Percentiles rank a stretch among this genome's conserved stretches.
Evolutionary conservation across 345 rosid species (phyloP).

Genomic region (rapeseed (Brassica napus)): Da-Ae NC_063448.1:55100001-55100500

Average conservation of each 20-base stretch:
- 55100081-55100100: slow-evolving; percentile 19
- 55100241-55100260: slow-evolving; percentile 5
- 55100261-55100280: slow-evolving; percentile 23
- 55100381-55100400: slow-evolving; percentile 2
- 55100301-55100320: slow-evolving; percentile 22
- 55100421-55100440: not conserved
- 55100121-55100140: slow-evolving; percentile 21
- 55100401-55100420: not conserved
- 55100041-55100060: slow-evolving; percentile 25
- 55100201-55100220: slow-evolving; percentile 28
- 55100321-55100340: slow-evolving; percentile 11
- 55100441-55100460: not conserved
- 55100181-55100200: slow-evolving; percentile 11
- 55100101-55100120: slow-evolving; percentile 19
- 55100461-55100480: slow-evolving; percentile 15
- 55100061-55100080: slow-evolving; percentile 13
- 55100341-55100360: slow-evolving; percentile 7
- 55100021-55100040: slow-evolving; percentile 30
- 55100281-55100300: slow-evolving; percentile 40
- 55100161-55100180: slow-evolving; percentile 22
- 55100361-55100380: slow-evolving; percentile 11
- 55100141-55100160: not conserved
- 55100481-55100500: slow-evolving; percentile 16
- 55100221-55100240: slow-evolving; percentile 22
- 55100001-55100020: slow-evolving; percentile 45